These are phyloP conservation scores for Zygnema circumcarinatum DNA, from an alignment of 139 green algal genomes.

Conservation along the genomic window DNA sequence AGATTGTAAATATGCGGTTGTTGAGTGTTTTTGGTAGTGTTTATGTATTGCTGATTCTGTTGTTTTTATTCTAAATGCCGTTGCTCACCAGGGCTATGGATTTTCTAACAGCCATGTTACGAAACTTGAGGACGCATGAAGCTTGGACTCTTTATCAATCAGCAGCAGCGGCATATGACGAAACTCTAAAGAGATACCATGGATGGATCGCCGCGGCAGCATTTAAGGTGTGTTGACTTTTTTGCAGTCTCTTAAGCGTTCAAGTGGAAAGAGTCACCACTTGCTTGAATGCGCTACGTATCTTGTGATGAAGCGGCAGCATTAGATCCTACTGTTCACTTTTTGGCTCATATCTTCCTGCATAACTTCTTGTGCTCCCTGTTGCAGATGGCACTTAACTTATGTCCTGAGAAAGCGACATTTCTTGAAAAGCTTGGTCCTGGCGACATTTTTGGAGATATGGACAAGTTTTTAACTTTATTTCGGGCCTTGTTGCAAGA, in stretches of 20 bases:
- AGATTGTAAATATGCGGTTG: no score
- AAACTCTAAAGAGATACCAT: slow-evolving; percentile 47
- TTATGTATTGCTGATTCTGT: no score
- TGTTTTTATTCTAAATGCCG: no score
- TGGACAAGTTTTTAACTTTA: slow-evolving; percentile 29
- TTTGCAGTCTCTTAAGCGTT: neutral
- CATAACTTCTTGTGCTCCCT: neutral
- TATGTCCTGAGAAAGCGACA: slow-evolving; percentile 11
- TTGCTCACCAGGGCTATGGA: slow-evolving; percentile 47
- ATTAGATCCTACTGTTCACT: no score
- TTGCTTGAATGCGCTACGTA: no score
- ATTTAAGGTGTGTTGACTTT: slow-evolving; percentile 19
- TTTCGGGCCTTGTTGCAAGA: slow-evolving; percentile 28
- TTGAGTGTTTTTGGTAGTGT: no score
- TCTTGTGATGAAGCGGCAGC: no score
- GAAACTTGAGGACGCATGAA: slow-evolving; percentile 20
- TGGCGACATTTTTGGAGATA: slow-evolving; percentile 29
- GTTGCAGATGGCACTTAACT: slow-evolving; percentile 33
- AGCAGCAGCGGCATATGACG: slow-evolving; percentile 23
- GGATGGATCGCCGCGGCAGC: slow-evolving; percentile 41
- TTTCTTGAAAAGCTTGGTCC: slow-evolving; percentile 39
- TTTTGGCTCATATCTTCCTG: neutral
- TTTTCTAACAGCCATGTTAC: slow-evolving; percentile 41
- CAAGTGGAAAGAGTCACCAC: no score
- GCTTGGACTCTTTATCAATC: slow-evolving; percentile 42